Evolutionary conservation across 345 rosid genomes (phyloP).

Genomic region (Sisymbrium irio): DNA sequence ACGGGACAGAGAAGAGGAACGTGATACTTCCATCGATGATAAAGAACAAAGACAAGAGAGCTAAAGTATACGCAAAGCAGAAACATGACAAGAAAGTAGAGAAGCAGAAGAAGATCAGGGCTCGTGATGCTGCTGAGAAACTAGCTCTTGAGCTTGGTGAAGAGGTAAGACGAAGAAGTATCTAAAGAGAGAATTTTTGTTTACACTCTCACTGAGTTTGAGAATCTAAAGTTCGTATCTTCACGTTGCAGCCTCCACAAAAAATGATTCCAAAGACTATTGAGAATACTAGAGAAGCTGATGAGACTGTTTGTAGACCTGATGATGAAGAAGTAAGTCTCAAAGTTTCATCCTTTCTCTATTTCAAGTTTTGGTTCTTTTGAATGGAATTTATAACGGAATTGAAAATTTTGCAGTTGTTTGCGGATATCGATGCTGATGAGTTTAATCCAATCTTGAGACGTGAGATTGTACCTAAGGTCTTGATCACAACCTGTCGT

Average conservation of each 20-base stretch:
- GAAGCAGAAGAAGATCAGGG: conserved; percentile 77
- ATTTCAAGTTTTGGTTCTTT: too few species aligned
- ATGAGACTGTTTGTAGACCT: conserved; percentile 87
- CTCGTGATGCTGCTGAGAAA: conserved; percentile 76
- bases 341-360: too few species aligned
- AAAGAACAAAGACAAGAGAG: conserved; percentile 91
- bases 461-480: conserved; percentile 56
- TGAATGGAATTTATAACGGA: not conserved
- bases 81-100: conserved; percentile 82
- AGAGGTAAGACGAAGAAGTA: conserved; percentile 46
- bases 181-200: not conserved
- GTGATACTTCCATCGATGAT: conserved; percentile 84
- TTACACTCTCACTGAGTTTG: not conserved
- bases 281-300: conserved; percentile 88
- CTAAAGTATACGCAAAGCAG: conserved; percentile 70
- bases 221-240: not conserved
- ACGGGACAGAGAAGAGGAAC: conserved; percentile 37
- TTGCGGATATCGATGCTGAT: conserved; percentile 85
- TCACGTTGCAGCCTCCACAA: conserved; percentile 56
- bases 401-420: conserved; percentile 44
- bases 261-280: conserved; percentile 74
- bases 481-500: conserved; percentile 88
- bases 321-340: conserved; percentile 74
- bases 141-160: conserved; percentile 89
- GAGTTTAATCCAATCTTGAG: conserved; percentile 70